Base-by-base conservation (phyloP, 345 rosid species). In the Litchi chinensis region DNA sequence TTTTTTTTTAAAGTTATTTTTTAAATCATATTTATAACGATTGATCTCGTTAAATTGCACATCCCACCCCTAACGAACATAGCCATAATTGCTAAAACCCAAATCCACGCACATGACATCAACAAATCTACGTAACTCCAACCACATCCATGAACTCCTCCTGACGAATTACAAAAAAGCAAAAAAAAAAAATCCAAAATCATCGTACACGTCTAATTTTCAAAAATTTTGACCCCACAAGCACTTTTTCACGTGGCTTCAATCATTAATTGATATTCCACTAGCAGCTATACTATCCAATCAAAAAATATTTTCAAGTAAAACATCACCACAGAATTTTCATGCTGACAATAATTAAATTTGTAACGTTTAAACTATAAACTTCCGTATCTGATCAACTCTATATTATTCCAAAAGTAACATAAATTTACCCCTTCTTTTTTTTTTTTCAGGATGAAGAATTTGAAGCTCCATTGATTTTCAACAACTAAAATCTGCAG, bases 231-330 rank as follows among this genome's bases (percentile, higher is more conserved):
- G 15, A 54, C 80, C 85, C 78, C 71, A 74, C 79, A 2, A 48
- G 59, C 70, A 68, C 82, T 86, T 83, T 83, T 82, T 82, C 87
- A 84, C 86, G 83, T 84, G 90, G 81, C 83, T 83, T 79, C 65
- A 54, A 73, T 57, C 44, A 26, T 65, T 67, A 48, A 24, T 64
- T 68, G 37, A 81, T 39, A 13, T 57, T 21, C 21, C 37, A 67
- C 54, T 10, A n/a, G 4, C 65, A 60, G 16, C n/a, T 22, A 12
- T 40, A 60, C 3, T 13, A 50, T 50, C 56, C 13, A 15, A 16
- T 50, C 0, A 50, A 50, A 50, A 50, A 54, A 54, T n/a, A 16
- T 32, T 32, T 32, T 32, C 37, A 2, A 32, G 10, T 46, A 46
- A 46, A 46, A 46, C 12, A 46, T 46, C 10, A 46, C 52, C 52